Percentiles rank a stretch among this genome's conserved stretches.
Conservation (phyloP, 2,329 filamentous ascomycete genomes). For the Colletotrichum salicis region DNA sequence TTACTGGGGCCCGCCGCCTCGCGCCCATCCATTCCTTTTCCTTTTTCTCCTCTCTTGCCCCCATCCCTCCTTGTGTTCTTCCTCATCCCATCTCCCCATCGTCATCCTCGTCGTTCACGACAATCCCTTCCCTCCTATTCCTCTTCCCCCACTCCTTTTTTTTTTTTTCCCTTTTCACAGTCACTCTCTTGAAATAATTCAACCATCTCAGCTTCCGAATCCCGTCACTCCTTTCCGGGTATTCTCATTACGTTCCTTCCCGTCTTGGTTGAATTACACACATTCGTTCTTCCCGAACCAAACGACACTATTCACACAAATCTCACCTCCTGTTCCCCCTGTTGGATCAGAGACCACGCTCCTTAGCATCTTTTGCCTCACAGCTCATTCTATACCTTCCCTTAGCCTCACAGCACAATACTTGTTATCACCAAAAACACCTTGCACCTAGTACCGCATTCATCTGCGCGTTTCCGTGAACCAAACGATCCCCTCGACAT, state of each 20-base stretch:
- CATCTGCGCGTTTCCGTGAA: background rate
- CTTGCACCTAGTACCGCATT: background rate
- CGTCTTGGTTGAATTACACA: slow-evolving; percentile 40
- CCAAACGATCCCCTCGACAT: slow-evolving; percentile 14
- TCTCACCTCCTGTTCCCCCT: slow-evolving; percentile 36
- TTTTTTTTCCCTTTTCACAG: slow-evolving; percentile 55
- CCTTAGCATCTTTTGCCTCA: slow-evolving; percentile 38
- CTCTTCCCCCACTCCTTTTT: slow-evolving; percentile 52
- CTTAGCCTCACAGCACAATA: slow-evolving; percentile 25
- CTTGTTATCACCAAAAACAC: background rate
- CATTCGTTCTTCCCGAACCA: slow-evolving; percentile 36
- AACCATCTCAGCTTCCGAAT: slow-evolving; percentile 48
- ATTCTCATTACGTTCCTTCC: slow-evolving; percentile 55
- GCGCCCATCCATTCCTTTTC: slow-evolving; percentile 40
- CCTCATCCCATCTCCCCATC: slow-evolving; percentile 48
- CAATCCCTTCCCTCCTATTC: slow-evolving; percentile 49
- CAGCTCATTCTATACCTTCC: slow-evolving; percentile 31
- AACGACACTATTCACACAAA: slow-evolving; percentile 34
- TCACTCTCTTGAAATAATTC: slow-evolving; percentile 61
- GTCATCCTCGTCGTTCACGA: slow-evolving; percentile 47
- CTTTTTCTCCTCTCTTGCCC: slow-evolving; percentile 40
- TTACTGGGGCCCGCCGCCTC: slow-evolving; percentile 18
- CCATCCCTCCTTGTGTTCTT: slow-evolving; percentile 45
- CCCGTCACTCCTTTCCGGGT: slow-evolving; percentile 65
- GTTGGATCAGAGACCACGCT: slow-evolving; percentile 40